These are phyloP conservation scores for Waitea zeae DNA, from an alignment of 1,284 basidiomycete genomes.

Conservation along the genomic window DNA sequence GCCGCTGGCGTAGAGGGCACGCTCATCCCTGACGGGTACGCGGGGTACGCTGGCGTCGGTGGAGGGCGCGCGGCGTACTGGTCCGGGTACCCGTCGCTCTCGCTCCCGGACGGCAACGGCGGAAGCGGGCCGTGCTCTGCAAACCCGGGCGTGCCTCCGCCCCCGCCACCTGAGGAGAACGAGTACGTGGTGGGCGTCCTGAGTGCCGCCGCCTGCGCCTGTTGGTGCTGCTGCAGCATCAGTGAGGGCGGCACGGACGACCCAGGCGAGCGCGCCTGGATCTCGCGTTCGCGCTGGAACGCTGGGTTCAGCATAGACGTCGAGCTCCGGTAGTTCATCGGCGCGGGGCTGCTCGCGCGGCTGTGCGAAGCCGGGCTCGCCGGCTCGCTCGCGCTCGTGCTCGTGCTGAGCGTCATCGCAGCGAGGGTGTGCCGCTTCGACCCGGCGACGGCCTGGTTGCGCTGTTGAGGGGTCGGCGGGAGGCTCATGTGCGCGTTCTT, in stretches of 20 bases:
- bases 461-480: conserved; percentile 8
- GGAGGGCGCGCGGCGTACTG: conserved; percentile 14
- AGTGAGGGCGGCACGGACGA: conserved; percentile 19
- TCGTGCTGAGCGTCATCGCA: conserved; percentile 7
- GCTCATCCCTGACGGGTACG: conserved; percentile 29
- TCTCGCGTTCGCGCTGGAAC: conserved; percentile 10
- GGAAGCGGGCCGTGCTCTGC: neutral
- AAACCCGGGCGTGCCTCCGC: too few relatives aligned
- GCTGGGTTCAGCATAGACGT: conserved; percentile 16
- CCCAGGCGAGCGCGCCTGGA: too few relatives aligned
- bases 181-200: conserved; percentile 7
- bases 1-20: conserved; percentile 31
- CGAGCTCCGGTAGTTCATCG: conserved; percentile 19
- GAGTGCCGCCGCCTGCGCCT: conserved; percentile 18
- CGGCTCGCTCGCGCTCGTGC: conserved; percentile 1
- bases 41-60: conserved; percentile 53
- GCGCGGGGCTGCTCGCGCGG: conserved; percentile 13
- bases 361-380: too few relatives aligned
- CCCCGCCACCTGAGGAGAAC: too few relatives aligned
- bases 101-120: neutral
- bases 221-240: conserved; percentile 24
- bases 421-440: conserved; percentile 40
- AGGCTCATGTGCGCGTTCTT: conserved; percentile 11
- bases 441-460: conserved; percentile 24
- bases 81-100: neutral